phyloP scores from a whole-genome alignment of 2,329 filamentous ascomycete species.

The Fusarium clavum region DNA sequence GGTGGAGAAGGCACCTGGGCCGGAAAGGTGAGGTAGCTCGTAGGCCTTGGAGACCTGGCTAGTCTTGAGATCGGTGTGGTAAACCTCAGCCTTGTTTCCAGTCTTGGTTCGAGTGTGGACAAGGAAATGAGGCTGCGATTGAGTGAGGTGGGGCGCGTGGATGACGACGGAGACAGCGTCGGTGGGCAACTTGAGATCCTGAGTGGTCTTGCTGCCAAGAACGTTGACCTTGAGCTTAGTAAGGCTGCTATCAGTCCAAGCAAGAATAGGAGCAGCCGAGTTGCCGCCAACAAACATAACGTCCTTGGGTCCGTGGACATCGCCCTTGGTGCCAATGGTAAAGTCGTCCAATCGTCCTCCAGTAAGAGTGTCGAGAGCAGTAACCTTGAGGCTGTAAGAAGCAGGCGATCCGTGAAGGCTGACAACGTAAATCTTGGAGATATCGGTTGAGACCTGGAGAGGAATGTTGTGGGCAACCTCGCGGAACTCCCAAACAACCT shows the following conservation, averaged over 20 bases:
- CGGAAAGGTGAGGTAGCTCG: slow-evolving; percentile 76
- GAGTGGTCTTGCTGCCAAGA: slow-evolving; percentile 68
- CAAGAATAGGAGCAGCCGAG: slow-evolving; percentile 78
- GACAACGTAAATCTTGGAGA: slow-evolving; percentile 79
- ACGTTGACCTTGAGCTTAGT: slow-evolving; percentile 78
- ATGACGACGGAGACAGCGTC: slow-evolving; percentile 68
- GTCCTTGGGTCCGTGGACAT: slow-evolving; percentile 72
- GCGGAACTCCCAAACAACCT: slow-evolving; percentile 81
- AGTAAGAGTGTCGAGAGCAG: slow-evolving; percentile 76
- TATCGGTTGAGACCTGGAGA: slow-evolving; percentile 78
- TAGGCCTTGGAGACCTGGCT: slow-evolving; percentile 81
- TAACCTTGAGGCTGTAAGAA: slow-evolving; percentile 81
- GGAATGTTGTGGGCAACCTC: slow-evolving; percentile 76
- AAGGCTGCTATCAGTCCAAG: slow-evolving; percentile 75
- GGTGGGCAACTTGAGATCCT: slow-evolving; percentile 64
- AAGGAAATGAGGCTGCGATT: slow-evolving; percentile 83
- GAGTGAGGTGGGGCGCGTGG: slow-evolving; percentile 78
- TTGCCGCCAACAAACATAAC: slow-evolving; percentile 82
- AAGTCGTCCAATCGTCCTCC: slow-evolving; percentile 80
- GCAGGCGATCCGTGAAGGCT: slow-evolving; percentile 76
- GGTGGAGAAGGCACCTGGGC: slow-evolving; percentile 80
- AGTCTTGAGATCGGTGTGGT: slow-evolving; percentile 80
- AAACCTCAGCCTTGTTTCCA: slow-evolving; percentile 86
- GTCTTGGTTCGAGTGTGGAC: slow-evolving; percentile 79
- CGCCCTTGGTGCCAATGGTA: slow-evolving; percentile 77